Evolutionary conservation across 345 rosid genomes (phyloP), one percentile per base, ranked within the genome.

Genomic region (Populus tremula): DNA sequence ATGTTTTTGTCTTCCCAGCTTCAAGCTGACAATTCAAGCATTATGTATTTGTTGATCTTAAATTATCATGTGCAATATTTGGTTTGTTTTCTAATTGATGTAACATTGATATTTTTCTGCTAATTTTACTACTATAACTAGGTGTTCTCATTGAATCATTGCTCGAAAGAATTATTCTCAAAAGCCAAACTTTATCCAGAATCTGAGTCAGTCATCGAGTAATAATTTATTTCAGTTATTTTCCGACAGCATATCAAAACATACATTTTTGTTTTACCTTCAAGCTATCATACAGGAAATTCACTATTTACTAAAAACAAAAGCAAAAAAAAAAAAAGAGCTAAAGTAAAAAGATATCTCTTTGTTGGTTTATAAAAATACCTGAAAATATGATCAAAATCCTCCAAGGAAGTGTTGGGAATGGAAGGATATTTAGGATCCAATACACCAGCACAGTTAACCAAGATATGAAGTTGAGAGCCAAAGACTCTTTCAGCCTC

Each of bases 371-470:
- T 35, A 17, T 36, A 59, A 21, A 71, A 31, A 31, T 73, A 82
- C 85, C 84, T 76, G 73, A 84, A 82, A 69, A 68, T 82, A 65
- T 17, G 79, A 38, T 86, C 89, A 35, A 84, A 86, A 27, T 78
- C 85, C 71, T 86, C 80, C 68, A 84, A 61, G 10, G 83, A 75
- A 56, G 83, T 78, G 64, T 82, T 43, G 38, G 86, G 82, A 2
- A 87, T 25, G 76, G 86, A 59, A 45, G 86, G 85, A 27, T 76
- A 80, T 45, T 77, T 82, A 25, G 80, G 2, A 67, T 84, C 76
- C 53, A 69, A 3, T 27, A 84, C 81, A 6, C 84, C 89, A 13
- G 89, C 86, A n/a, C 69, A 84, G 70, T 84, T 82, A 18, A 87
- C 87, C 39, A 87, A 61, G 76, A 84, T 39, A 78, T 82, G 77